Base-by-base conservation (phyloP, 441 rosid genomes). In the Pelargonium cotyledonis region DNA sequence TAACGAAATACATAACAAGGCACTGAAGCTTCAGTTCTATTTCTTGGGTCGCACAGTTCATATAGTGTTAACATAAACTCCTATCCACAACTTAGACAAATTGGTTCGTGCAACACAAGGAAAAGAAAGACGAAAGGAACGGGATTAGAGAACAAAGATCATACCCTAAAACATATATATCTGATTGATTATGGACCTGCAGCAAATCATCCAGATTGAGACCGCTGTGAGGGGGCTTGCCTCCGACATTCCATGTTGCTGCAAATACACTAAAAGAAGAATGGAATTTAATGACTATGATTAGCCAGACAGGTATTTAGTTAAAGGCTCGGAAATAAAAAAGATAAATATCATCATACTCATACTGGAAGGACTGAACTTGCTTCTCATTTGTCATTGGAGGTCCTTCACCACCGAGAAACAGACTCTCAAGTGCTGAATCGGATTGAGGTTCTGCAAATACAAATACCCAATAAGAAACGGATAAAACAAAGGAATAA, bases 201-300 rank as follows among this genome's bases (percentile, higher is more conserved):
- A 88, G 86, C 73, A 88, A 70, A 70, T 78, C 77, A 16, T 88
- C 88, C 9, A 88, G 80, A 76, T 80, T 79, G 66, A 86, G 78
- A 66, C 75, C 72, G 67, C 76, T 76, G 53, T 75, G 79, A 8
- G 93, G 93, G 74, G 88, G 76, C 75, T 83, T 86, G 23, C 93
- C 93, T 69, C 89, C 93, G 0, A 82, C 90, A 73, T 88, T 88
- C 93, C 93, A 88, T 75, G 93, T 88, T 0, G 85, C 85, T 14
- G 86, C 89, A 55, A 83, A 88, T 71, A 82, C 86, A 73, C 93
- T 86, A 29, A 26, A 66, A 73, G 11, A 18, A 2, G 41, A 65
- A 19, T n/a, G n/a, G n/a, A 51, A 66, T 3, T 9, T 35, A 68
- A 63, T 8, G 9, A 14, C 19, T 8, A 1, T 26, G 12, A 29